Base-by-base conservation (phyloP, 352 stramenopile species). In the Phytophthora citrophthora region DNA sequence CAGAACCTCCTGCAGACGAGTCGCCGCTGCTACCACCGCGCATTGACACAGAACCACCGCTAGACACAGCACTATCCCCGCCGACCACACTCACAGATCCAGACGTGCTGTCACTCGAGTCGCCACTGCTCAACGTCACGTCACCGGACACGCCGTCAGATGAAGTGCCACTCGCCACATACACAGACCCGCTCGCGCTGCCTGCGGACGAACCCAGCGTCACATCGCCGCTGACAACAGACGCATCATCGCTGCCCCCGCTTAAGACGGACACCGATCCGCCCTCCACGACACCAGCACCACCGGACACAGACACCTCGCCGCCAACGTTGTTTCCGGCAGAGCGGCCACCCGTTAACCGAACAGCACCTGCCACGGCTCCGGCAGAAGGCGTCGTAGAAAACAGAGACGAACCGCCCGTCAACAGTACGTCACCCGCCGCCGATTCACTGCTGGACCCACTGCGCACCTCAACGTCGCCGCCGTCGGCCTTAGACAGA, bases 391-490 rank as follows among this genome's bases (percentile, higher is more conserved):
- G 39, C 24, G 50, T 41, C 6, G 34, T 23, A 27, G 24, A 27
- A 32, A 51, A 18, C 41, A 61, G 18, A 7, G 59, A 67, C 34
- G 50, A 61, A 18, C 59, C 44, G 45, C 59, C 51, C 32, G 59
- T 51, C 60, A 62, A 13, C 48, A 54, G 20, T 29, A 66, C 58
- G 31, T 59, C 58, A 11, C 58, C 58, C 11, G 58, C 43, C 1
- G 41, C 49, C 29, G 49, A 53, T 23, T 24, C 11, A 49, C 32
- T 46, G 39, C 55, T 56, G 20, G 48, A 54, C 2, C 58, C 43
- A 53, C 47, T 36, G 13, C 39, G 57, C 39, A 64, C 38, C 32
- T 57, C 47, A 11, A 64, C 57, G 29, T 52, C 15, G 29, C 57
- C 57, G 47, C 57, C 47, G 7, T 40, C 57, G 46, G 20, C 18